These are phyloP conservation scores for Blastocystis sp. DNA, from an alignment of 352 stramenopile species.

Conservation along the genomic window DNA sequence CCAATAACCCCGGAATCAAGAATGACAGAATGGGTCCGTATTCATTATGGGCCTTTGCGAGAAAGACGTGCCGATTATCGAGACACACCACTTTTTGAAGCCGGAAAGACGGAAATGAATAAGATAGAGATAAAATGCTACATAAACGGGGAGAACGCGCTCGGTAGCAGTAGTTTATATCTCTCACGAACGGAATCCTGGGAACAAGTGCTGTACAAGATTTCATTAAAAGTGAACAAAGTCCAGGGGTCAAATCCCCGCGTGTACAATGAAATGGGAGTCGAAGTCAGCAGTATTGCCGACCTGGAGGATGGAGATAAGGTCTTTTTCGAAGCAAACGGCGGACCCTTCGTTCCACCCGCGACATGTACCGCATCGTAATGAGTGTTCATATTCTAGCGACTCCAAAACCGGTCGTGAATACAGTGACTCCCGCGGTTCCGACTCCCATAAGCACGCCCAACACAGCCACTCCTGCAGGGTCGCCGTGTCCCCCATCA, in stretches of 20 bases:
- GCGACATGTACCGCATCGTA: neutral
- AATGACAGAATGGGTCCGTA: too few relatives aligned
- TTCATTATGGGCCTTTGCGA: too few relatives aligned
- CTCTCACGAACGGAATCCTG: constrained; percentile 60
- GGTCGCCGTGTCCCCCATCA: neutral
- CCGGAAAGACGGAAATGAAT: constrained; percentile 19
- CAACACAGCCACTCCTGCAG: neutral
- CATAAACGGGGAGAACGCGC: constrained; percentile 62
- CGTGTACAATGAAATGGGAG: constrained; percentile 73
- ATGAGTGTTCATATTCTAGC: neutral
- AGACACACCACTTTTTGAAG: neutral
- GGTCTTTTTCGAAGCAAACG: constrained; percentile 63
- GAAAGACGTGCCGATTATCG: too few relatives aligned
- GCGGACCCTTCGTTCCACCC: constrained; percentile 55
- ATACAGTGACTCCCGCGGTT: neutral
- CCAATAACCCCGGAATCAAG: too few relatives aligned
- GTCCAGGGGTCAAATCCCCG: constrained; percentile 20
- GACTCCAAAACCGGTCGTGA: neutral
- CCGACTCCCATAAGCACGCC: neutral
- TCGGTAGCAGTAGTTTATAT: constrained; percentile 66
- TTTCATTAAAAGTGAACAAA: constrained; percentile 61
- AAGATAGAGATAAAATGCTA: constrained; percentile 72
- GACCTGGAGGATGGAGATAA: constrained; percentile 69
- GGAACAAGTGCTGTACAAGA: constrained; percentile 72
- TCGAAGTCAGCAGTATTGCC: constrained; percentile 44